phyloP scores from a whole-genome alignment of 352 stramenopile genomes.

The Blastocystis sp. region DNA sequence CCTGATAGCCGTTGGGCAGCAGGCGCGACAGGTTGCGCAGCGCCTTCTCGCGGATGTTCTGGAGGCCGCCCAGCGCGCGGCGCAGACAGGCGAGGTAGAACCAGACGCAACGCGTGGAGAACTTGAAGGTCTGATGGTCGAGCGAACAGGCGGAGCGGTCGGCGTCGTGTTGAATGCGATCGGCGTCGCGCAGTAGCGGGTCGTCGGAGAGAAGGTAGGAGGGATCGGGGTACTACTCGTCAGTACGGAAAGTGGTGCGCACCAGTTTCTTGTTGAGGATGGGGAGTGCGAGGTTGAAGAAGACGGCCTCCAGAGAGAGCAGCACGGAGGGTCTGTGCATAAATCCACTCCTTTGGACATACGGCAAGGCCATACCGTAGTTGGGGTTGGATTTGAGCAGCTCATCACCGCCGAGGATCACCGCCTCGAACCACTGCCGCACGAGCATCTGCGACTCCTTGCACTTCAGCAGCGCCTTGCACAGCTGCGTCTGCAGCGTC shows the following conservation, averaged over 20 bases:
- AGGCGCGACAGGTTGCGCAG: constrained; percentile 29
- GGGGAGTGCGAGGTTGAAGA: constrained; percentile 17
- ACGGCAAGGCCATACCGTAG: constrained; percentile 18
- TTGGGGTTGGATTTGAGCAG: constrained; percentile 28
- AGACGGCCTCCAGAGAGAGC: constrained; percentile 3
- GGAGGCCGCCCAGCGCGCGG: background rate
- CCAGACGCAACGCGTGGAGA: constrained; percentile 21
- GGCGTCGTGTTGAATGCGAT: constrained; percentile 34
- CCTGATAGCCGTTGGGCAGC: constrained; percentile 14
- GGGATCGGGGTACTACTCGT: constrained; percentile 15
- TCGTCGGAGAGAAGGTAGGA: constrained; percentile 20
- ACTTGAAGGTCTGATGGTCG: background rate
- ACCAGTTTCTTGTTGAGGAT: constrained; percentile 42
- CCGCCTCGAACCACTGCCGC: constrained; percentile 5
- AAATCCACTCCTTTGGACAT: background rate
- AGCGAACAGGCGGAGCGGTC: background rate
- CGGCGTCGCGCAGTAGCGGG: background rate
- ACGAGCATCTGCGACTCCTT: background rate
- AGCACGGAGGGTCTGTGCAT: constrained; percentile 11
- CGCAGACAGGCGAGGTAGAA: background rate
- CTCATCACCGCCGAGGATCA: constrained; percentile 14
- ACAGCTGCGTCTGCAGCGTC: background rate
- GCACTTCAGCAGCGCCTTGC: constrained; percentile 13
- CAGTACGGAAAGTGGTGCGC: no score
- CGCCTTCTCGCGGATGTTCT: constrained; percentile 19